Evolutionary conservation across 306 rosid genomes (phyloP).

Genomic region (Amphicarpaea edgeworthii): DNA sequence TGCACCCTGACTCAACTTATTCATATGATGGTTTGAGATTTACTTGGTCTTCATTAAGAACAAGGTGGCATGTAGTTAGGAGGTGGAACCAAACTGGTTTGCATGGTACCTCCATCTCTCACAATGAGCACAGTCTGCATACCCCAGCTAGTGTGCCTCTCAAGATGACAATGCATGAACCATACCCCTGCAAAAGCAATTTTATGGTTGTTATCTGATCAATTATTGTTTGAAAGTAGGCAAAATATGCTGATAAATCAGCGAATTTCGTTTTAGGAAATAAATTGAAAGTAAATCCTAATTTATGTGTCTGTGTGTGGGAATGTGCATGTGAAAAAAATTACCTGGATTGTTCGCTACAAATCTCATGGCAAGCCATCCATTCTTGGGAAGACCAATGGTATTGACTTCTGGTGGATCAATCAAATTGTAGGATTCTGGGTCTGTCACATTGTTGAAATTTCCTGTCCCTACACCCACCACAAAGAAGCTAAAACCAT

Average conservation of each 20-base stretch:
- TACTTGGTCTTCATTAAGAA: neutral
- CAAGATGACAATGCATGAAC: constrained; percentile 26
- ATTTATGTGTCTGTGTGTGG: neutral
- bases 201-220: neutral
- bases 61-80: constrained; percentile 22
- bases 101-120: constrained; percentile 5
- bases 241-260: too few species aligned
- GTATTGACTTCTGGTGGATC: constrained; percentile 2
- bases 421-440: constrained; percentile 9
- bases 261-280: too few species aligned
- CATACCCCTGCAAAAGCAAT: constrained; percentile 12
- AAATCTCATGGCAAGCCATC: constrained; percentile 18
- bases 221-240: neutral
- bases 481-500: constrained; percentile 21
- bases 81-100: neutral
- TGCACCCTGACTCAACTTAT: neutral
- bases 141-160: constrained; percentile 10
- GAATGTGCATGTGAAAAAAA: neutral
- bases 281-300: too few species aligned
- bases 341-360: constrained; percentile 5
- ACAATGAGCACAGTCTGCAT: constrained; percentile 2
- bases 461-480: constrained; percentile 7
- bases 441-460: constrained; percentile 8
- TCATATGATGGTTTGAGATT: neutral
- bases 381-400: constrained; percentile 10